Base-by-base conservation (phyloP, 2,329 filamentous ascomycete genomes). In the Pseudogymnoascus sp. region DNA sequence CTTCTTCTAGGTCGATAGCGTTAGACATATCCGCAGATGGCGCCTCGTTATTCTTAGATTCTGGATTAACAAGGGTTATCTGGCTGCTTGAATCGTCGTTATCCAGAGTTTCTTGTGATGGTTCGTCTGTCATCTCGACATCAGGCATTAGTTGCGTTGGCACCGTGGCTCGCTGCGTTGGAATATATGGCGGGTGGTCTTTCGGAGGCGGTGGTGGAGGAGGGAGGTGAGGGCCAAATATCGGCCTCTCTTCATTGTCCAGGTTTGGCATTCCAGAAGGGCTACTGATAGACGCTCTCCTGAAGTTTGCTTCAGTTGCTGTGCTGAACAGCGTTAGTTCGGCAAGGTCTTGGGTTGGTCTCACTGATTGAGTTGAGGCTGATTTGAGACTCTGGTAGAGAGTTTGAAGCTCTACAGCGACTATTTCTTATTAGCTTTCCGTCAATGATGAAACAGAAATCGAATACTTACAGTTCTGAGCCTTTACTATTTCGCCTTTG, bases 311-410 rank as follows among this genome's bases (percentile, higher is more conserved):
- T 68, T 84, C 83, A 40, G 81, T 80, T 56, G 80, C 80, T 23
- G 81, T 78, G 66, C 80, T 83, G 64, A 90, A 84, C 21, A 96
- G 79, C 0, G 92, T 92, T 40, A 93, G 83, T 60, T 91, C 88
- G 25, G 92, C 92, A 36, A 97, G 81, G 67, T 91, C 85, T 68
- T 89, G 87, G 3, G 87, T 86, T 1, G 92, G 92, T 46, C 82
- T 84, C 31, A 93, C 85, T 14, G 83, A 87, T 9, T 80, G 76
- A 42, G 81, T 78, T 3, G 83, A 77, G 1, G 88, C 86, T 1
- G 79, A 82, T 64, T 88, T 86, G 72, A 96, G 85, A 64, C 86
- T 82, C 8, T 82, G 74, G 71, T 96, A 96, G 0, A 96, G 78
- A 3, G 76, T 78, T 25, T 82, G 82, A 42, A 97, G 80, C 73